phyloP scores from a whole-genome alignment of 108 stramenopile species.

The Fragilaria radians region DNA sequence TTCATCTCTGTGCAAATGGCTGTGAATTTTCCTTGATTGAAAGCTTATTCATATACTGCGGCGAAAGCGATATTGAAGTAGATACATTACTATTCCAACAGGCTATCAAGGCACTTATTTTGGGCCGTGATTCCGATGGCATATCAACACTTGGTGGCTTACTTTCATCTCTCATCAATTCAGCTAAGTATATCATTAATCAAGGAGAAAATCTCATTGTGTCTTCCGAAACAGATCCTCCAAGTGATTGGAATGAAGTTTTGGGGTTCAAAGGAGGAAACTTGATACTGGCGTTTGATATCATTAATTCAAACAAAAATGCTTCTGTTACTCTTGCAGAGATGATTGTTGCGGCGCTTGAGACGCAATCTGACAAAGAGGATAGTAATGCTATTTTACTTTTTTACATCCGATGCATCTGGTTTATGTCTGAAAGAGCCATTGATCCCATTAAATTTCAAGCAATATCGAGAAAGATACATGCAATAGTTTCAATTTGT shows the following conservation, averaged over 20 bases:
- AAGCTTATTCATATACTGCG: constrained; percentile 14
- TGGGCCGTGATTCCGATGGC: neutral
- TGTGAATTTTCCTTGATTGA: constrained; percentile 9
- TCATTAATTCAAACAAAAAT: neutral
- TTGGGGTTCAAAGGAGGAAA: neutral
- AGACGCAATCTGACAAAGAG: neutral
- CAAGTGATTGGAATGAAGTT: neutral
- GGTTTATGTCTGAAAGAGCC: neutral
- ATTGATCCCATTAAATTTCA: too few relatives aligned
- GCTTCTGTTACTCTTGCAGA: neutral
- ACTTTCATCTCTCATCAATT: neutral
- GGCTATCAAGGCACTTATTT: neutral
- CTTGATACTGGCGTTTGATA: neutral
- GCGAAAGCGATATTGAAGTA: neutral
- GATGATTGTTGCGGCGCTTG: neutral
- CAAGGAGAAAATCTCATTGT: neutral
- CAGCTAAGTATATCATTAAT: neutral
- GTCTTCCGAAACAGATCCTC: neutral
- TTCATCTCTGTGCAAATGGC: constrained; percentile 16
- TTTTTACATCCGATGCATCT: neutral
- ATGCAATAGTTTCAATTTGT: too few relatives aligned
- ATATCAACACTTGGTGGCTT: neutral
- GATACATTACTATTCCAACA: constrained; percentile 2
- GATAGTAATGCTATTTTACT: neutral
- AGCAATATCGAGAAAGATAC: too few relatives aligned